phyloP scores from a whole-genome alignment of 805 yeast species.

The Cyberlindnera maritima region DNA sequence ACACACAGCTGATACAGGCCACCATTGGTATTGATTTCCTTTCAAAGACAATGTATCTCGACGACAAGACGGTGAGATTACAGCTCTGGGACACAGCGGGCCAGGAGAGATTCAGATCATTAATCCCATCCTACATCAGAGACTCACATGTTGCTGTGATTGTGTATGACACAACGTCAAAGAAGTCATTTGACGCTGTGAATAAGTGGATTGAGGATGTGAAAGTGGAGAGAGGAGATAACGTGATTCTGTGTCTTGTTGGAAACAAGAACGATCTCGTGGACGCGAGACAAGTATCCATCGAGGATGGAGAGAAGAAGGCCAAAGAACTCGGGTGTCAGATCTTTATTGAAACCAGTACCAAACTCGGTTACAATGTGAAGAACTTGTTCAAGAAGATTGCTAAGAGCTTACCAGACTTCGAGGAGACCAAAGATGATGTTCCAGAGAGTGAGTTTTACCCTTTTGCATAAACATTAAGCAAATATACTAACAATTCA shows the following conservation, averaged over 20 bases:
- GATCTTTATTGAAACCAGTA: slow-evolving; percentile 87
- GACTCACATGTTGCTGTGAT: slow-evolving; percentile 97
- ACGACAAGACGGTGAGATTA: slow-evolving; percentile 90
- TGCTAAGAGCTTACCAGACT: slow-evolving; percentile 88
- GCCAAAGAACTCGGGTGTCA: slow-evolving; percentile 71
- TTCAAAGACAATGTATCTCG: slow-evolving; percentile 91
- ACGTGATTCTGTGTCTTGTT: slow-evolving; percentile 84
- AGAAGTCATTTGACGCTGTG: slow-evolving; percentile 78
- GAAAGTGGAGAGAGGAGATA: slow-evolving; percentile 85
- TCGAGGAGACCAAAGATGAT: slow-evolving; percentile 39
- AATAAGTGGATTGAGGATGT: slow-evolving; percentile 95
- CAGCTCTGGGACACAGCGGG: slow-evolving; percentile 99
- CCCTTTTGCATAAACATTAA: not conserved
- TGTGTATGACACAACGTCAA: slow-evolving; percentile 89
- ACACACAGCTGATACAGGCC: slow-evolving; percentile 64
- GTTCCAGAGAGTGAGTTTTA: slow-evolving; percentile 25
- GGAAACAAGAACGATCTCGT: slow-evolving; percentile 87
- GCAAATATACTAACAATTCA: slow-evolving; percentile 14
- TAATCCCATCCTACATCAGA: slow-evolving; percentile 93
- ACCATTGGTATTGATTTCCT: slow-evolving; percentile 96
- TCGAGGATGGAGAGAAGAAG: slow-evolving; percentile 80
- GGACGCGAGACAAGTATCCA: slow-evolving; percentile 77
- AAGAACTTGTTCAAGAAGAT: slow-evolving; percentile 85
- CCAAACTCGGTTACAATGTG: slow-evolving; percentile 93
- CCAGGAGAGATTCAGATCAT: slow-evolving; percentile 90